A percentile compares a stretch with the other conserved stretches of the same genome.
Conservation (phyloP, 2,329 filamentous ascomycete genomes). For the Fusarium mangiferae region DNA sequence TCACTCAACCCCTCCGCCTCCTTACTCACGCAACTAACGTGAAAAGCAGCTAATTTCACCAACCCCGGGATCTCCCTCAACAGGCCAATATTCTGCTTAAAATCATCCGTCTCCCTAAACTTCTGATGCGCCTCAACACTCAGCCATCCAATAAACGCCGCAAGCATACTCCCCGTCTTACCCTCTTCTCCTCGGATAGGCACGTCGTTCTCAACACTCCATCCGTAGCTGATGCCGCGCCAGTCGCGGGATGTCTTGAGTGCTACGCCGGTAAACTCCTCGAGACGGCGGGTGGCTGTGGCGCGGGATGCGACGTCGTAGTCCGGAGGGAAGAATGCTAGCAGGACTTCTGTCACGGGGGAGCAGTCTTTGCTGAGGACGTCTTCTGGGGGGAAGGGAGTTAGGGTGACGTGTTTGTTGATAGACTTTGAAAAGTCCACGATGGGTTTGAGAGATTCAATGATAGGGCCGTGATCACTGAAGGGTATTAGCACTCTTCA, state of each 20-base stretch:
- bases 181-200: constrained; percentile 43
- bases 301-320: constrained; percentile 33
- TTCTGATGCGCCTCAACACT: constrained; percentile 51
- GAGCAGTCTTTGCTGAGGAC: constrained; percentile 36
- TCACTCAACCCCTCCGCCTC: constrained; percentile 10
- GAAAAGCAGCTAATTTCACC: constrained; percentile 36
- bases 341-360: constrained; percentile 35
- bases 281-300: constrained; percentile 25
- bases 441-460: constrained; percentile 35
- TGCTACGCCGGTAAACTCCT: constrained; percentile 25
- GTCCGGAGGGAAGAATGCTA: constrained; percentile 37
- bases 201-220: constrained; percentile 49
- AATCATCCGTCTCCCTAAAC: constrained; percentile 49
- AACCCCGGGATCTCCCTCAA: constrained; percentile 38
- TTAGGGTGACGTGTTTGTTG: constrained; percentile 39
- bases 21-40: constrained; percentile 37
- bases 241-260: constrained; percentile 36
- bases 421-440: constrained; percentile 22
- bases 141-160: constrained; percentile 50
- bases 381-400: constrained; percentile 35
- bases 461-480: constrained; percentile 21
- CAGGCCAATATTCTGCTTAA: constrained; percentile 48
- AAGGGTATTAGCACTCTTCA: rapidly evolving
- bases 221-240: constrained; percentile 44
- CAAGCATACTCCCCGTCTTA: constrained; percentile 40